Percentiles rank a stretch among this genome's conserved stretches.
phyloP scores from a whole-genome alignment of 176 grass and related monocot genomes.

The Secale cereale region DNA sequence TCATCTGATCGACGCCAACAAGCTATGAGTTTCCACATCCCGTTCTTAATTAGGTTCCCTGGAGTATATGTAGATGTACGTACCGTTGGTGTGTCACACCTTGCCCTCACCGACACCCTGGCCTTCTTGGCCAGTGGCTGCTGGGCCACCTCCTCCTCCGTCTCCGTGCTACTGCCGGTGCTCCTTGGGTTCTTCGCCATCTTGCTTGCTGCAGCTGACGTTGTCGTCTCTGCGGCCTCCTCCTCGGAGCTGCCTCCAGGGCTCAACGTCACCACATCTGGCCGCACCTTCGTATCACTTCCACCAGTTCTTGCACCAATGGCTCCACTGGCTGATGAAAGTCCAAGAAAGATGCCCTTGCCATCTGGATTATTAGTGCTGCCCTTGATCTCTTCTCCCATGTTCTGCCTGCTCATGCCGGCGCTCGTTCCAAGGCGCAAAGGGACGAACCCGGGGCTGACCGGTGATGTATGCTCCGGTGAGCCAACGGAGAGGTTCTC shows the following conservation, averaged over 20 bases:
- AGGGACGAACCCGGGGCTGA: conserved; percentile 24
- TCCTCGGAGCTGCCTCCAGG: conserved; percentile 55
- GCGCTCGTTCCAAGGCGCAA: conserved; percentile 51
- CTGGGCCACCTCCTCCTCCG: conserved; percentile 32
- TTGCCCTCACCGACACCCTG: conserved; percentile 71
- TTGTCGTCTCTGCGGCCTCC: neutral
- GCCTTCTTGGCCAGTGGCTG: conserved; percentile 65
- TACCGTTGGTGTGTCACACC: conserved; percentile 79
- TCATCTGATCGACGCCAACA: conserved; percentile 41
- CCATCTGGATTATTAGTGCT: neutral
- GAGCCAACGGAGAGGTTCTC: conserved; percentile 13
- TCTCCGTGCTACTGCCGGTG: neutral
- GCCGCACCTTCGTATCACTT: neutral
- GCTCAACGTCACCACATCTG: conserved; percentile 43
- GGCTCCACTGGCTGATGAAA: conserved; percentile 34
- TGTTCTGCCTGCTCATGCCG: conserved; percentile 18
- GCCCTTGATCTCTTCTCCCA: conserved; percentile 32
- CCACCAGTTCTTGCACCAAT: conserved; percentile 22
- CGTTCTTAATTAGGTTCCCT: too few relatives aligned
- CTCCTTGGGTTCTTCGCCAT: conserved; percentile 34
- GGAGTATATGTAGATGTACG: neutral
- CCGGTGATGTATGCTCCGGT: neutral
- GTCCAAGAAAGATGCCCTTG: conserved; percentile 47
- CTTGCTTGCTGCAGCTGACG: conserved; percentile 46
- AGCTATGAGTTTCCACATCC: too few relatives aligned